Percentiles rank a stretch among this genome's conserved stretches.
Evolutionary conservation across 164 flowering plant species (phyloP).

Genomic region (Taxillus chinensis): DNA sequence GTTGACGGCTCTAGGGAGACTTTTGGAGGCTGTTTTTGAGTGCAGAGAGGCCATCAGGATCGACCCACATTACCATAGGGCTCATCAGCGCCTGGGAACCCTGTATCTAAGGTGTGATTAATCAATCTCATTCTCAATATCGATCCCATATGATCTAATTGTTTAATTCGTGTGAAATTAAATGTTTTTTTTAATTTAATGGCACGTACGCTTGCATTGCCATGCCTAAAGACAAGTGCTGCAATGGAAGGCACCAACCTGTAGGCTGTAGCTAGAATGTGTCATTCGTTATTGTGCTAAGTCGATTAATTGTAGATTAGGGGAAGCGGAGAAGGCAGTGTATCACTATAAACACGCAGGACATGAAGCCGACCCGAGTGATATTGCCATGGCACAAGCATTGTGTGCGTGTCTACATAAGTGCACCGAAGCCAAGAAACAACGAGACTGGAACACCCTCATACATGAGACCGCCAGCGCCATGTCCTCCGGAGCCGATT

Average conservation of each 20-base stretch:
- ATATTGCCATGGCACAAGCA: slow-evolving; percentile 17
- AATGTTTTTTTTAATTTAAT: too few relatives aligned
- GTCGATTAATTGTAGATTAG: slow-evolving; percentile 21
- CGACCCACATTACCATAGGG: not conserved
- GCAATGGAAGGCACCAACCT: too few relatives aligned
- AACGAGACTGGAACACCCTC: slow-evolving; percentile 38
- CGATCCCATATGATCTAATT: too few relatives aligned
- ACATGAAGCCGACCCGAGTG: slow-evolving; percentile 31
- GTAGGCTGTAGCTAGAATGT: too few relatives aligned
- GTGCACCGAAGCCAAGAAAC: slow-evolving; percentile 33
- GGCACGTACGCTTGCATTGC: too few relatives aligned
- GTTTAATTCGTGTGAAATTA: too few relatives aligned
- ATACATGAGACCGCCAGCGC: slow-evolving; percentile 21
- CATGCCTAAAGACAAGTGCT: too few relatives aligned
- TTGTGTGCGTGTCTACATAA: slow-evolving; percentile 26
- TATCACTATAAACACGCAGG: slow-evolving; percentile 43
- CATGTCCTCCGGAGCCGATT: slow-evolving; percentile 40
- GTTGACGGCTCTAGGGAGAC: not conserved
- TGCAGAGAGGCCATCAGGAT: slow-evolving; percentile 2
- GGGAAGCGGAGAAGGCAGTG: slow-evolving; percentile 34
- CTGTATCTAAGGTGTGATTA: slow-evolving; percentile 2
- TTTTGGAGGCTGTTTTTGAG: slow-evolving; percentile 4
- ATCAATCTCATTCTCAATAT: too few relatives aligned
- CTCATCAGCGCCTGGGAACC: slow-evolving; percentile 2
- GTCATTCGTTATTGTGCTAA: not conserved